Evolutionary conservation across 345 rosid species (phyloP).

Genomic region (Eucalyptus sp.): DNA sequence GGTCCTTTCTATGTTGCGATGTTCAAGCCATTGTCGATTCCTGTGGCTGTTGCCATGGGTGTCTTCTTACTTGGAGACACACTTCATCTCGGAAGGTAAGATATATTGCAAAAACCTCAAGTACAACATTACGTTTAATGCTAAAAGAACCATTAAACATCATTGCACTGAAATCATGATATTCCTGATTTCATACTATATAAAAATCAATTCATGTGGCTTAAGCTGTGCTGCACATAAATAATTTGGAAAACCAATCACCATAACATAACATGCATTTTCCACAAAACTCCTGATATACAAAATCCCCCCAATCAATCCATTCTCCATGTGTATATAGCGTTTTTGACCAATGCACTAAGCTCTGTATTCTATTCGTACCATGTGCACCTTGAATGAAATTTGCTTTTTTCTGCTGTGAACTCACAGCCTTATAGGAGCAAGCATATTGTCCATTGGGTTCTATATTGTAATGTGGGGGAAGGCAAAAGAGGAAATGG

Average conservation of each 20-base stretch:
- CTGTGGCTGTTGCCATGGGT: background rate
- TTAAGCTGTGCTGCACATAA: background rate
- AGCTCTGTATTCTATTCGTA: background rate
- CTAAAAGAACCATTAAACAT: background rate
- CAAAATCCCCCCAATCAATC: background rate
- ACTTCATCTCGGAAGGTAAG: background rate
- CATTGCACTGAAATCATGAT: background rate
- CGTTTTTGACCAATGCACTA: background rate
- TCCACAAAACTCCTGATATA: background rate
- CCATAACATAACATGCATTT: background rate
- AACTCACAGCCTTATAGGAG: slow-evolving; percentile 13
- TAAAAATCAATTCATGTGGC: background rate
- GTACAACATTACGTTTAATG: background rate
- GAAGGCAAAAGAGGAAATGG: slow-evolving; percentile 12
- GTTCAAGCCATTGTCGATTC: background rate
- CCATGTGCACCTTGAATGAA: background rate
- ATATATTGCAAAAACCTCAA: background rate
- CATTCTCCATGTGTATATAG: background rate
- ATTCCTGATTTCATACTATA: background rate
- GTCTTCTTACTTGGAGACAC: slow-evolving; percentile 1
- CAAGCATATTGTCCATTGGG: slow-evolving; percentile 9
- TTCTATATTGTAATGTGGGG: slow-evolving; percentile 29
- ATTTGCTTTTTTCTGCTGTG: background rate
- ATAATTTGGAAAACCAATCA: background rate
- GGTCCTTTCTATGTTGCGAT: background rate